Percentiles rank a stretch among this genome's conserved stretches.
These are phyloP conservation scores for Pseudohalonectria lignicola DNA, from an alignment of 2,329 filamentous ascomycete species.

Conservation along the genomic window DNA sequence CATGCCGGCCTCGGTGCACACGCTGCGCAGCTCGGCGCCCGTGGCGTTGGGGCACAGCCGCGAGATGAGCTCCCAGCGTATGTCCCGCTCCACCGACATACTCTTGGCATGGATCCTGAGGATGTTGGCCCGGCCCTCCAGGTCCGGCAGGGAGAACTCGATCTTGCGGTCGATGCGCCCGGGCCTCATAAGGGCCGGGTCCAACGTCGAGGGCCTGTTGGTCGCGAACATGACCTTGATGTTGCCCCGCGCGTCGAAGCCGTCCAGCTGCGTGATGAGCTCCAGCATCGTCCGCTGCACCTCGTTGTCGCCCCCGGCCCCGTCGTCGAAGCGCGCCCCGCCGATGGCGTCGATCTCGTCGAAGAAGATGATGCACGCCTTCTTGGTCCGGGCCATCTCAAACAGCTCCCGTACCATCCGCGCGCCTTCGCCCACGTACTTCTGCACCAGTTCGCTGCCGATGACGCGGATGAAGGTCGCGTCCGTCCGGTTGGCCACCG, in stretches of 20 bases:
- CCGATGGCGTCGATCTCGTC: constrained; percentile 99
- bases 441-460: constrained; percentile 93
- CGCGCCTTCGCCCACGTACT: constrained; percentile 96
- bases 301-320: constrained; percentile 92
- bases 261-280: constrained; percentile 94
- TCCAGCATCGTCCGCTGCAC: constrained; percentile 98
- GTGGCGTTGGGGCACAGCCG: constrained; percentile 95
- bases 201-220: constrained; percentile 97
- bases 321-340: constrained; percentile 97
- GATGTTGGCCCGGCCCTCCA: constrained; percentile 95
- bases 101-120: constrained; percentile 98
- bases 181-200: constrained; percentile 90
- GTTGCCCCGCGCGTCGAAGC: constrained; percentile 96
- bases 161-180: constrained; percentile 99
- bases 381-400: constrained; percentile 99
- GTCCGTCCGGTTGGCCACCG: constrained; percentile 94
- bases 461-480: constrained; percentile 98
- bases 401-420: constrained; percentile 98
- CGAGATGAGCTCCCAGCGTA: constrained; percentile 97
- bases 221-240: constrained; percentile 99
- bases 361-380: constrained; percentile 99
- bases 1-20: constrained; percentile 97
- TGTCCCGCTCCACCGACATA: constrained; percentile 98
- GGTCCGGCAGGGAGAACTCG: constrained; percentile 93
- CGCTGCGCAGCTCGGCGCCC: constrained; percentile 88